phyloP scores from a whole-genome alignment of 116 monocot species.

The Zostera marina region DNA sequence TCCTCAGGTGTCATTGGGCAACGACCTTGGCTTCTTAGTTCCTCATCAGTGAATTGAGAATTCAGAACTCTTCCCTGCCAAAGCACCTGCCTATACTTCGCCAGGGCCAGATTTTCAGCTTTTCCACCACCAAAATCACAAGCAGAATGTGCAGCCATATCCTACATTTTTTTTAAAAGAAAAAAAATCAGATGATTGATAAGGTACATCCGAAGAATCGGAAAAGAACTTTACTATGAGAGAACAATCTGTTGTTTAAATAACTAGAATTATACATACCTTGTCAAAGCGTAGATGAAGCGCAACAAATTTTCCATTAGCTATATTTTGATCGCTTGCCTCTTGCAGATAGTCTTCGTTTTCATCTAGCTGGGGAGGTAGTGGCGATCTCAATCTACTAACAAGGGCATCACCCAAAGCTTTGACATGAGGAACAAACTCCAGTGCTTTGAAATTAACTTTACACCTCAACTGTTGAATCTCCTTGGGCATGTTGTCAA shows the following conservation, averaged over 20 bases:
- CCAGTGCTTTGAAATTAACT: constrained; percentile 43
- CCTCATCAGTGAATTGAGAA: constrained; percentile 73
- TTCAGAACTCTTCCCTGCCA: constrained; percentile 90
- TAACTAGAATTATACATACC: constrained; percentile 1
- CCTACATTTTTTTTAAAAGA: constrained; percentile 22
- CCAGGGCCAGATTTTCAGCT: constrained; percentile 70
- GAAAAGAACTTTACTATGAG: background rate
- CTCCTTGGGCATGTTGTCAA: constrained; percentile 60
- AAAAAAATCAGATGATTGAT: background rate
- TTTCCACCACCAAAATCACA: constrained; percentile 94
- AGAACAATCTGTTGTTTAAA: background rate
- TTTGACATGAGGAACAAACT: constrained; percentile 56
- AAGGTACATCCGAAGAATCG: background rate
- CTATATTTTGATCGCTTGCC: constrained; percentile 12
- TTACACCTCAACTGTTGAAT: constrained; percentile 67
- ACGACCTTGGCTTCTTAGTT: constrained; percentile 49
- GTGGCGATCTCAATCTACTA: constrained; percentile 39
- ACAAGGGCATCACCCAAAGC: constrained; percentile 58
- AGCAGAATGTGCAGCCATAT: constrained; percentile 96
- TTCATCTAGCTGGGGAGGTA: constrained; percentile 7
- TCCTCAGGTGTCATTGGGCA: constrained; percentile 94
- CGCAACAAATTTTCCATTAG: constrained; percentile 42
- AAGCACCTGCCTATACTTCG: constrained; percentile 72
- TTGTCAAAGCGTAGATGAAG: constrained; percentile 25
- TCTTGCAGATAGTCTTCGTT: constrained; percentile 19